Conservation (phyloP, 2,329 filamentous ascomycete species). For the Endoconidiophora laricicola region DNA sequence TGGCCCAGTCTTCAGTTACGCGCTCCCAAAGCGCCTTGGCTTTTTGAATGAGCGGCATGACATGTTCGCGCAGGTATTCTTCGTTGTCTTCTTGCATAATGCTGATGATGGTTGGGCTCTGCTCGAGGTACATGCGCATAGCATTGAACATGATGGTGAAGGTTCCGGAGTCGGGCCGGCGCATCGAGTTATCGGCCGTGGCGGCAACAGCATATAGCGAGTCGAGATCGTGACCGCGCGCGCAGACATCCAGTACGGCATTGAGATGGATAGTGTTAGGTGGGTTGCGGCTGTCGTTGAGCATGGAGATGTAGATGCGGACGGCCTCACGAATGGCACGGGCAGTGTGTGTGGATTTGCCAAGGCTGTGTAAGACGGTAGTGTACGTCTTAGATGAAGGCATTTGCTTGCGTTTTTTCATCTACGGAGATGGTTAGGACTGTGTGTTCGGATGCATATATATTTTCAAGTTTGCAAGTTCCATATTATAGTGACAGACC, state of each 20-base stretch:
- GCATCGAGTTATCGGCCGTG: conserved; percentile 48
- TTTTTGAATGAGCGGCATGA: conserved; percentile 24
- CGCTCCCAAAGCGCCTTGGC: conserved; percentile 69
- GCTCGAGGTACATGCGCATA: conserved; percentile 35
- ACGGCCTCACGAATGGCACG: conserved; percentile 52
- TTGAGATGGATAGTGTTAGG: conserved; percentile 76
- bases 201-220: conserved; percentile 60
- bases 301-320: conserved; percentile 62
- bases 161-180: conserved; percentile 50
- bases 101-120: conserved; percentile 2
- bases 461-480: too few relatives aligned
- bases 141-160: conserved; percentile 75
- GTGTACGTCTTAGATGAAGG: conserved; percentile 77
- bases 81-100: conserved; percentile 15
- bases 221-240: conserved; percentile 58
- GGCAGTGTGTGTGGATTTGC: conserved; percentile 38
- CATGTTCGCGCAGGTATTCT: conserved; percentile 4
- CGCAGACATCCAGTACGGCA: conserved; percentile 69
- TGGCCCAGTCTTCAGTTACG: conserved; percentile 57
- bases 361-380: conserved; percentile 61
- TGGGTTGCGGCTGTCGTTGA: conserved; percentile 42
- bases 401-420: conserved; percentile 80
- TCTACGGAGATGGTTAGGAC: conserved; percentile 32
- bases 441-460: conserved; percentile 8
- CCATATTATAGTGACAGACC: conserved; percentile 26